Base-by-base conservation (phyloP, 106 monocot genomes). In the Apostasia shenzhenica region DNA sequence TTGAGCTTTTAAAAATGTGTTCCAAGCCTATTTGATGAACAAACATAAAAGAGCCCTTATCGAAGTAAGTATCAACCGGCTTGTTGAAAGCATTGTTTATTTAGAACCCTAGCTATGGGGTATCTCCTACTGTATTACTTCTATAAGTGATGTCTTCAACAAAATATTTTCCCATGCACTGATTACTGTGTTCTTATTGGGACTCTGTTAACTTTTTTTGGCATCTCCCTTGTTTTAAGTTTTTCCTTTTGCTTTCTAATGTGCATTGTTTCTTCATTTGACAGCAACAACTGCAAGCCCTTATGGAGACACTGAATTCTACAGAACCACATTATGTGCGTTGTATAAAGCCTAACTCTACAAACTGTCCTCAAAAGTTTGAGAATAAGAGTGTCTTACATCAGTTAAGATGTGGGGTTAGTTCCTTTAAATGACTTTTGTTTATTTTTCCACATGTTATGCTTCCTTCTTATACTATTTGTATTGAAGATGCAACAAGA, bases 231-330 rank as follows among this genome's bases (percentile, higher is more conserved):
- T 5, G 13, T 63, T 50, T 43, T 53, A 12, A 50, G 55, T 45
- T 70, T 12, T 70, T 5, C 9, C 9, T 63, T 45, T 8, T 57
- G 45, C 45, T 65, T 70, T 13, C 14, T 41, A 59, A 66, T 60
- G 42, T 11, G 41, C 51, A 41, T 39, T 59, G 71, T 3, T 14
- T 54, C 50, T 26, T 39, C 51, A 59, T 41, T 59, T 66, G 52
- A 60, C 67, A 94, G 94, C 94, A 79, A 94, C 94, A 94, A 83
- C 83, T 94, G 13, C 94, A 94, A 81, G 76, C 88, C 4, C 87
- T 94, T 39, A 94, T 94, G 91, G 94, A 94, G 43, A 91, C 85
- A 68, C 83, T 94, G 39, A 91, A 78, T 63, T 80, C 83, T 55
- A 88, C 94, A 57, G 77, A 85, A 58, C 94, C 94, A 68, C 94